Percentiles rank a stretch among this genome's conserved stretches.
Evolutionary conservation across 2,329 filamentous ascomycete genomes (phyloP).

Genomic region (Hymenoscyphus infarciens): DNA sequence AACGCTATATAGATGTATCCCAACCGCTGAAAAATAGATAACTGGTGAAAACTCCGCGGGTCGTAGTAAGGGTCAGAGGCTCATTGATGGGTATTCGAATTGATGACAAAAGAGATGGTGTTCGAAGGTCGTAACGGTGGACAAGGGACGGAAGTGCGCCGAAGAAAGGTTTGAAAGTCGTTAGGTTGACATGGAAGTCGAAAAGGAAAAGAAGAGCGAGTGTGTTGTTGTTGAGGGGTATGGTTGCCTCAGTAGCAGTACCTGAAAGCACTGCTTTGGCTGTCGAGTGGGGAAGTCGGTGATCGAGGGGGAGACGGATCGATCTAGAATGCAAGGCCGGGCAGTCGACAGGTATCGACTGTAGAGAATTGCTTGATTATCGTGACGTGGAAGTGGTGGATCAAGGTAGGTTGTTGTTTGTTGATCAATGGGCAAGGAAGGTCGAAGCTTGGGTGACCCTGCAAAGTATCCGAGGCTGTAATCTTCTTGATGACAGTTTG

Average conservation of each 20-base stretch:
- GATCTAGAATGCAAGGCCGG: conserved; percentile 19
- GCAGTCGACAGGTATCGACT: conserved; percentile 25
- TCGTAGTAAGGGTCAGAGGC: conserved; percentile 39
- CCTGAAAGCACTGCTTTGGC: conserved; percentile 25
- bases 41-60: conserved; percentile 34
- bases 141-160: conserved; percentile 32
- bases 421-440: conserved; percentile 9
- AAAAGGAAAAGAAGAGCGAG: conserved; percentile 21
- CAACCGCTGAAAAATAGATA: conserved; percentile 32
- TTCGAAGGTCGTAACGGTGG: conserved; percentile 43
- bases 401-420: conserved; percentile 11
- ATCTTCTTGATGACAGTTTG: conserved; percentile 16
- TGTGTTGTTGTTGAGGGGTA: conserved; percentile 29
- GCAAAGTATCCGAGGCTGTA: conserved; percentile 18
- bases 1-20: conserved; percentile 38
- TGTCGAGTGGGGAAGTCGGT: conserved; percentile 11
- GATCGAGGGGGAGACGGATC: conserved; percentile 25
- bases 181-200: conserved; percentile 38
- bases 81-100: conserved; percentile 42
- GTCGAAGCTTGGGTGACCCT: conserved; percentile 14
- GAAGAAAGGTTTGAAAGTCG: conserved; percentile 35
- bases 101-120: conserved; percentile 46
- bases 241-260: conserved; percentile 25
- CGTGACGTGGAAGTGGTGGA: conserved; percentile 14
- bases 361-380: conserved; percentile 19